Percentiles rank a stretch among this genome's conserved stretches.
These are phyloP conservation scores for Discostella stelligeroides DNA, from an alignment of 108 stramenopile genomes.

Conservation along the genomic window DNA sequence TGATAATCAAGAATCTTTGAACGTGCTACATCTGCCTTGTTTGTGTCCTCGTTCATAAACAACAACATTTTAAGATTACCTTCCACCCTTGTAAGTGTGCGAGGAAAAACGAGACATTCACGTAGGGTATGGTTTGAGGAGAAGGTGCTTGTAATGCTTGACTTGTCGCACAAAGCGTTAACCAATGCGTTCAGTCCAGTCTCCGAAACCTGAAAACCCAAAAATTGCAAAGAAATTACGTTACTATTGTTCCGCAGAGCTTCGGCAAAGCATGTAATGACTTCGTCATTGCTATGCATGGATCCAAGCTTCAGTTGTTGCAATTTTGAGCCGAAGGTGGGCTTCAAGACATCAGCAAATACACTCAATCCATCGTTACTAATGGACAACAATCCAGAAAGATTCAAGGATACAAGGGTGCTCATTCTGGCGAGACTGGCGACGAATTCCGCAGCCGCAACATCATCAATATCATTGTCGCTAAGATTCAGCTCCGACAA, in stretches of 20 bases:
- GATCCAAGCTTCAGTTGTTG: not conserved
- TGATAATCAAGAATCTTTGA: too few relatives aligned
- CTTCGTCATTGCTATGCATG: not conserved
- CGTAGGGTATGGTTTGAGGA: slow-evolving; percentile 1
- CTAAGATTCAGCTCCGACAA: not conserved
- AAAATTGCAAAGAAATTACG: not conserved
- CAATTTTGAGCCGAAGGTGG: not conserved
- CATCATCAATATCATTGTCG: not conserved
- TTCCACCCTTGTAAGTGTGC: too few relatives aligned
- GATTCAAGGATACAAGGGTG: not conserved
- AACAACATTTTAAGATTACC: too few relatives aligned
- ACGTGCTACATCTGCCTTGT: too few relatives aligned
- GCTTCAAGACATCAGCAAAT: slow-evolving; percentile 5
- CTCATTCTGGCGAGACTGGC: not conserved
- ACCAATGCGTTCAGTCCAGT: not conserved
- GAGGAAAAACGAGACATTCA: too few relatives aligned
- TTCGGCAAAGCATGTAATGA: not conserved
- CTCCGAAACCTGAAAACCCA: not conserved
- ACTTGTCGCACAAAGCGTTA: not conserved
- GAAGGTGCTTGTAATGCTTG: slow-evolving; percentile 2
- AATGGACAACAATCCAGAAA: not conserved
- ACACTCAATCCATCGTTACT: not conserved
- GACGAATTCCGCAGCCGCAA: not conserved
- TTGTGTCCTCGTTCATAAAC: too few relatives aligned
- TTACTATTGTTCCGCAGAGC: not conserved